These are phyloP conservation scores for Schizosaccharomyces japonicus DNA, from an alignment of 805 yeast genomes.

Conservation along the genomic window DNA sequence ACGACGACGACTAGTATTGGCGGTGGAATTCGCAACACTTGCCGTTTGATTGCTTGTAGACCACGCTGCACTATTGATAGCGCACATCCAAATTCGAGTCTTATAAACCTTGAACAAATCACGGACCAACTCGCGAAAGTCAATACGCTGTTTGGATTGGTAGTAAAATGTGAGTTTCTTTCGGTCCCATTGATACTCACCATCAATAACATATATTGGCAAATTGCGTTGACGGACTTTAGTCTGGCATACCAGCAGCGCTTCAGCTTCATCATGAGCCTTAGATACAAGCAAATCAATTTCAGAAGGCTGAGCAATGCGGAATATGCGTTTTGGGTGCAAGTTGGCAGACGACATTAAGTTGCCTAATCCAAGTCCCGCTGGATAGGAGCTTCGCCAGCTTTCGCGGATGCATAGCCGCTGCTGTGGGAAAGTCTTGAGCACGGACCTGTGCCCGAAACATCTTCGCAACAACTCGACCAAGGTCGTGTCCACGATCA, in stretches of 20 bases:
- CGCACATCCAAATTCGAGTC: constrained; percentile 77
- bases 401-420: too few species aligned
- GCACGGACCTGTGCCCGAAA: constrained; percentile 20
- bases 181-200: constrained; percentile 71
- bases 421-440: constrained; percentile 5
- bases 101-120: constrained; percentile 54
- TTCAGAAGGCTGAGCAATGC: constrained; percentile 40
- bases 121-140: constrained; percentile 52
- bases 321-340: constrained; percentile 33
- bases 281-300: constrained; percentile 34
- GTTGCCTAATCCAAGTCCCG: too few species aligned
- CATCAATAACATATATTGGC: constrained; percentile 42
- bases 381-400: too few species aligned
- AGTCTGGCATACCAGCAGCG: constrained; percentile 39
- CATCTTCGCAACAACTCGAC: constrained; percentile 35
- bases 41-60: too few species aligned
- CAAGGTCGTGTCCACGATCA: constrained; percentile 58
- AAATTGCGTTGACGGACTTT: constrained; percentile 25
- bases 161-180: constrained; percentile 60
- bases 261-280: constrained; percentile 43
- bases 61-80: constrained; percentile 22
- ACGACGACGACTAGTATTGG: too few species aligned
- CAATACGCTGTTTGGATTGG: constrained; percentile 36
- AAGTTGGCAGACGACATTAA: neutral
- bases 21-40: too few species aligned